These are phyloP conservation scores for Blastobotrys indianensis DNA, from an alignment of 1,139 yeast species.

Conservation along the genomic window DNA sequence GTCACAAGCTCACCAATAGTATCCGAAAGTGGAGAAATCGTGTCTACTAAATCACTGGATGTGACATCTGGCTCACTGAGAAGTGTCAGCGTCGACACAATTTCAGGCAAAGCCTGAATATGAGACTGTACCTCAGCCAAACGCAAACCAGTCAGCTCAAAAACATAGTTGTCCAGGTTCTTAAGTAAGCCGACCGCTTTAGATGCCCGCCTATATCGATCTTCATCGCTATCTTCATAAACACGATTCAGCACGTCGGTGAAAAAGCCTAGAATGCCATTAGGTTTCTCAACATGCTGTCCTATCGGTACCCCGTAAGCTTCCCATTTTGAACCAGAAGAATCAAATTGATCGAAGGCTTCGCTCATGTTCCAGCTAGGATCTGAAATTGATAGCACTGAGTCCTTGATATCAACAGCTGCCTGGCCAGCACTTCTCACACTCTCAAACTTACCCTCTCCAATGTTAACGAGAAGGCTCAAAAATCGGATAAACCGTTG, in stretches of 20 bases:
- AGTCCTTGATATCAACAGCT: not conserved
- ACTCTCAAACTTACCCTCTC: not conserved
- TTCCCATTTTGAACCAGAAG: too few species aligned
- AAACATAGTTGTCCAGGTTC: too few species aligned
- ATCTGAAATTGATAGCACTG: not conserved
- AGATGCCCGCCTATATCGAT: too few species aligned
- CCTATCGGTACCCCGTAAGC: not conserved
- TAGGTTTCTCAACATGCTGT: not conserved
- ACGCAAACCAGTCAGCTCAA: too few species aligned
- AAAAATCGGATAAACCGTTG: slow-evolving; percentile 1
- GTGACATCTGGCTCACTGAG: too few species aligned
- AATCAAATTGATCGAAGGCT: not conserved
- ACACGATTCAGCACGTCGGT: not conserved
- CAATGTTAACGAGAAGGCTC: slow-evolving; percentile 1
- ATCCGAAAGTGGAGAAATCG: too few species aligned
- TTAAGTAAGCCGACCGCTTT: too few species aligned
- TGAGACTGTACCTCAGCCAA: too few species aligned
- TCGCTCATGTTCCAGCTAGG: slow-evolving; percentile 1
- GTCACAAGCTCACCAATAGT: too few species aligned
- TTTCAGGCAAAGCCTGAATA: too few species aligned
- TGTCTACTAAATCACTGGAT: too few species aligned
- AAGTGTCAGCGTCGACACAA: too few species aligned
- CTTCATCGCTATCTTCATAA: not conserved
- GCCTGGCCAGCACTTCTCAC: slow-evolving; percentile 1
- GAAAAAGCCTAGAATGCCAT: not conserved